Evolutionary conservation across 495 filamentous ascomycete genomes (phyloP), one percentile per base, ranked within the genome.

Genomic region (Rostrohypoxylon terebratum): DNA sequence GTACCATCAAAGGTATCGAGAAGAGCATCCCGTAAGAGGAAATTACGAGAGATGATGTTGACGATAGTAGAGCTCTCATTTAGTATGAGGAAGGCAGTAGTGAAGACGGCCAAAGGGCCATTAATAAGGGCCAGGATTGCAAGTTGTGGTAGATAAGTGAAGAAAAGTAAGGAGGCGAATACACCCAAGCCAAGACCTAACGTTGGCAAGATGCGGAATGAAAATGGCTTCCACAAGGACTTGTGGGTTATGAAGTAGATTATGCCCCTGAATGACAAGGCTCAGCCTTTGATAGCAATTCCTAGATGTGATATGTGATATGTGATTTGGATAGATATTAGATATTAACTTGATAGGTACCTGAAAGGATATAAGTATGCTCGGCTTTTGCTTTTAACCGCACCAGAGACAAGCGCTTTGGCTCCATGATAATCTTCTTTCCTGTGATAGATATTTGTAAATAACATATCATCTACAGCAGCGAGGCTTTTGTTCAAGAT

Each of bases 1-100:
- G 92, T 91, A 13, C 91, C 93, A 75, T 99, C 96, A 71, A 99
- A 99, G 3, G 93, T 96, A 77, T 99, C 94, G 21, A 96, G 81
- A 5, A 98, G 84, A 0, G 92, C 90, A 45, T 93, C 92, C 59
- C 92, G 88, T 21, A 96, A 85, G 61, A 97, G 76, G 65, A 93
- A 95, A 40, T 88, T 90, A 58, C 90, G 89, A 16, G 92, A 89
- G 36, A 97, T 74, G 45, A 94, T 74, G 42, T 87, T 91, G 44
- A 94, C 90, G 61, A 99, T 84, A 1, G 91, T 91, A 0, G 93
- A 91, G 75, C 89, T 91, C 77, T 99, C 95, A 76, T 84, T 91
- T 34, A 98, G 87, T 13, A 94, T 89, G 20, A 98, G 87, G 3
- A 97, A 77, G 0, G 89, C 85, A 0, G 94, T 92, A 4, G 90